phyloP scores from a whole-genome alignment of 2,329 filamentous ascomycete genomes.

The Aspergillus texensis region DNA sequence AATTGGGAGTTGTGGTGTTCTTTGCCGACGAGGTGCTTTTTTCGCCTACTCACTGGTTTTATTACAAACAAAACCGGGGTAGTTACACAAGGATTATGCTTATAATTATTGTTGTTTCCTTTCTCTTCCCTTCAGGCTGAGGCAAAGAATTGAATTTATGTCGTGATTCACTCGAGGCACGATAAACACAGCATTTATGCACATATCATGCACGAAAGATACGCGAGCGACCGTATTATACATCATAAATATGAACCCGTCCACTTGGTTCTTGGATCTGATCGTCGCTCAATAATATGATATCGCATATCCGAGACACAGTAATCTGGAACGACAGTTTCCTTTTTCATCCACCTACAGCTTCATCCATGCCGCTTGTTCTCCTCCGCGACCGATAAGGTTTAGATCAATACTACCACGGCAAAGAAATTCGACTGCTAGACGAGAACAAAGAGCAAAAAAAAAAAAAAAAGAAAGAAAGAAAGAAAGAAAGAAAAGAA shows the following conservation, averaged over 20 bases:
- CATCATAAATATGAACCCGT: conserved; percentile 4
- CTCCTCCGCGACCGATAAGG: conserved; percentile 10
- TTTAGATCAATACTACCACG: conserved; percentile 4
- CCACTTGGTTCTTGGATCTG: conserved; percentile 13
- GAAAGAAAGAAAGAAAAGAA: neutral
- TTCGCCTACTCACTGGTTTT: too few species aligned
- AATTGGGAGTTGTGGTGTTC: neutral
- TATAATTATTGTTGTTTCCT: neutral
- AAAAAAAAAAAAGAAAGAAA: neutral
- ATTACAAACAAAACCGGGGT: neutral
- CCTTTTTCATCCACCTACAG: neutral
- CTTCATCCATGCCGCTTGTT: neutral
- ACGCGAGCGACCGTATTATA: neutral
- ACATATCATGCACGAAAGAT: neutral
- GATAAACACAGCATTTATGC: neutral
- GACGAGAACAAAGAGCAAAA: neutral
- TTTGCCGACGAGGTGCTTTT: too few species aligned
- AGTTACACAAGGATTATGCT: neutral
- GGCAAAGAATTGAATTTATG: neutral
- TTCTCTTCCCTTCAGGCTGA: neutral
- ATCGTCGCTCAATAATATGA: conserved; percentile 13
- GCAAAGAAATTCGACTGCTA: neutral
- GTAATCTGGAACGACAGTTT: neutral
- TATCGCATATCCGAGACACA: conserved; percentile 1
- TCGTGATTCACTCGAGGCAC: neutral